These are phyloP conservation scores for Trichosporon sp. DNA, from an alignment of 1,284 basidiomycete species.

Conservation along the genomic window DNA sequence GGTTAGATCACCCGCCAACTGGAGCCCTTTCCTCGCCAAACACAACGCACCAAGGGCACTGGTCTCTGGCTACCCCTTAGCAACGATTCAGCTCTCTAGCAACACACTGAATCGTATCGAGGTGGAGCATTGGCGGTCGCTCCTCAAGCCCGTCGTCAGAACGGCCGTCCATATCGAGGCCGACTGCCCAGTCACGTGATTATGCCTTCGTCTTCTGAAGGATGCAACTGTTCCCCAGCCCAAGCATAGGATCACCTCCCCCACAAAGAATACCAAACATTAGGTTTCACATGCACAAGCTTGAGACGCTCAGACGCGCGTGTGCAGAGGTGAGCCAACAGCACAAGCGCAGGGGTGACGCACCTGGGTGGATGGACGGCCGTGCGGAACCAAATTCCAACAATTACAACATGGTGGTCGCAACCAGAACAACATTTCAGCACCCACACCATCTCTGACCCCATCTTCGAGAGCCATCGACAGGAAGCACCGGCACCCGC, in stretches of 20 bases:
- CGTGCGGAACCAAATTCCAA: constrained; percentile 17
- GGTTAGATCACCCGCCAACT: too few species aligned
- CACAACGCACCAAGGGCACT: too few species aligned
- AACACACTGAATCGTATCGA: too few species aligned
- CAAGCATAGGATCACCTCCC: not conserved
- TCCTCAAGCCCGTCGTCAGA: too few species aligned
- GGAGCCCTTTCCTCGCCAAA: too few species aligned
- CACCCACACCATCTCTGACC: constrained; percentile 5
- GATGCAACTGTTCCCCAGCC: too few species aligned
- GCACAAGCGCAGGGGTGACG: not conserved
- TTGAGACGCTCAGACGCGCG: not conserved
- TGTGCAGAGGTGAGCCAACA: not conserved
- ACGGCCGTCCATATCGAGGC: too few species aligned
- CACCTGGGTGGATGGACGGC: not conserved
- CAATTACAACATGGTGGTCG: not conserved
- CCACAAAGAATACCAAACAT: not conserved
- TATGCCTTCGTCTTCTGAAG: too few species aligned
- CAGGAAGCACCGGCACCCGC: not conserved
- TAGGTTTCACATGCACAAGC: not conserved
- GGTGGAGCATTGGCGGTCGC: too few species aligned
- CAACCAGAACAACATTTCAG: constrained; percentile 15
- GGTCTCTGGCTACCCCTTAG: too few species aligned
- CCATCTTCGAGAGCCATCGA: constrained; percentile 3
- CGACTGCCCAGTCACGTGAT: too few species aligned
- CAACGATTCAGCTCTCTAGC: too few species aligned